Evolutionary conservation across 495 filamentous ascomycete species (phyloP).

Genomic region (Tuber calosporum): DNA sequence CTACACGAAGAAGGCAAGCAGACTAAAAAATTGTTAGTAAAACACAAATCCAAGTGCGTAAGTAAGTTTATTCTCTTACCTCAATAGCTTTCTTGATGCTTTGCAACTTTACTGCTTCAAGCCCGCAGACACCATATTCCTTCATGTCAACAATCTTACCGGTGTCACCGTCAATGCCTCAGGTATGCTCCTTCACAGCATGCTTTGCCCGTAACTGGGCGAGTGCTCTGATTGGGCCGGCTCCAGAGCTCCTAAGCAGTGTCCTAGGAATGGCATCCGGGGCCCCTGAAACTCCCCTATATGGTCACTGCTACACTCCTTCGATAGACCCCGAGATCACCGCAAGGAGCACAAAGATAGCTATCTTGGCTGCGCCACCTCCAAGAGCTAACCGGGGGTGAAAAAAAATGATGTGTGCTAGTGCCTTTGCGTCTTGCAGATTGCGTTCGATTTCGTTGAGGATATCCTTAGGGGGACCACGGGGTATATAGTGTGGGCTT

Average conservation of each 20-base stretch:
- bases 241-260: conserved; percentile 88
- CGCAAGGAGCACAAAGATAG: conserved; percentile 77
- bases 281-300: conserved; percentile 93
- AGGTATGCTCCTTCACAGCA: conserved; percentile 79
- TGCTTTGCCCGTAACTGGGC: conserved; percentile 93
- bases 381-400: conserved; percentile 88
- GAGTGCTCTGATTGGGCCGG: conserved; percentile 81
- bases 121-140: conserved; percentile 97
- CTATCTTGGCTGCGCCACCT: conserved; percentile 99
- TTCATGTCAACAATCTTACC: too few relatives aligned
- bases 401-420: conserved; percentile 95
- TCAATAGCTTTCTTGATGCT: conserved; percentile 98
- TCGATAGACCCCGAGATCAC: conserved; percentile 86
- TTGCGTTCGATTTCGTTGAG: conserved; percentile 98
- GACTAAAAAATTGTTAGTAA: conserved; percentile 51
- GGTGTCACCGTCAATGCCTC: conserved; percentile 91
- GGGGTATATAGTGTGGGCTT: conserved; percentile 92
- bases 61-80: conserved; percentile 50
- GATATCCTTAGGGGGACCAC: conserved; percentile 95
- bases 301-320: conserved; percentile 98
- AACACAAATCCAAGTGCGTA: conserved; percentile 6
- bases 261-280: conserved; percentile 97
- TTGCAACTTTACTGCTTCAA: conserved; percentile 93
- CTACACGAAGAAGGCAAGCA: conserved; percentile 58
- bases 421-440: conserved; percentile 95